Evolutionary conservation across 768 basidiomycete genomes (phyloP).

Genomic region (Suillus ampliporus): DNA sequence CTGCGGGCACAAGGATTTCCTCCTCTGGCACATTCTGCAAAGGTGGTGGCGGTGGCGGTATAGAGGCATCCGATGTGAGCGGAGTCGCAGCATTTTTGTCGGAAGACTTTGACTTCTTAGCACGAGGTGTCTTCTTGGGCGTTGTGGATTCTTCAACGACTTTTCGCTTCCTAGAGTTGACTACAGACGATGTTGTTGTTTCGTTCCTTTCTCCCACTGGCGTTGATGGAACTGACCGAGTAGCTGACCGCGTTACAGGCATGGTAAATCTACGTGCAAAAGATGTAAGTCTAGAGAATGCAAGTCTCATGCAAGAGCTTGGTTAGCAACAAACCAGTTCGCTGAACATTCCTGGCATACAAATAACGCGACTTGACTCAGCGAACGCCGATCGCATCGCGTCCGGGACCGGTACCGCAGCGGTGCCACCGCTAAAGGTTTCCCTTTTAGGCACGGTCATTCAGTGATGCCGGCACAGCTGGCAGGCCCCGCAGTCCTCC

Average conservation of each 20-base stretch:
- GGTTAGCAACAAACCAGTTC: neutral
- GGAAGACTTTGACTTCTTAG: slow-evolving; percentile 13
- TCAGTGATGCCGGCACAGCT: slow-evolving; percentile 1
- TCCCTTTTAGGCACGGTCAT: neutral
- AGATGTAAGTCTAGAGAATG: neutral
- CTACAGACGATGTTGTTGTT: slow-evolving; percentile 5
- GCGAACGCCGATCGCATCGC: neutral
- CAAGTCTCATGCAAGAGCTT: slow-evolving; percentile 1
- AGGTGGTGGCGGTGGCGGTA: slow-evolving; percentile 13
- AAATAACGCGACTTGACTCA: neutral
- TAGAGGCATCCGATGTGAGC: neutral
- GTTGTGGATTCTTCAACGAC: slow-evolving; percentile 12
- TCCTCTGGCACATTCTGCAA: slow-evolving; percentile 13
- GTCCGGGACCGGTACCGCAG: neutral
- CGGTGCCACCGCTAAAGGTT: neutral
- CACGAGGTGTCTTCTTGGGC: slow-evolving; percentile 8
- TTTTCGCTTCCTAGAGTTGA: slow-evolving; percentile 26
- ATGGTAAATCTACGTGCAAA: slow-evolving; percentile 26
- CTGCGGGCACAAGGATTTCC: slow-evolving; percentile 62
- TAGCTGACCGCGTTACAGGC: slow-evolving; percentile 42
- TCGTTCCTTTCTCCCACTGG: slow-evolving; percentile 11
- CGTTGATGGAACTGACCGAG: slow-evolving; percentile 20
- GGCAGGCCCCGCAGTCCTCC: neutral
- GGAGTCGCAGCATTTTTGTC: neutral
- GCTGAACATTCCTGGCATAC: neutral